Percentiles rank a stretch among this genome's conserved stretches.
phyloP scores from a whole-genome alignment of 768 basidiomycete genomes.

The Candolleomyces aberdarensis region DNA sequence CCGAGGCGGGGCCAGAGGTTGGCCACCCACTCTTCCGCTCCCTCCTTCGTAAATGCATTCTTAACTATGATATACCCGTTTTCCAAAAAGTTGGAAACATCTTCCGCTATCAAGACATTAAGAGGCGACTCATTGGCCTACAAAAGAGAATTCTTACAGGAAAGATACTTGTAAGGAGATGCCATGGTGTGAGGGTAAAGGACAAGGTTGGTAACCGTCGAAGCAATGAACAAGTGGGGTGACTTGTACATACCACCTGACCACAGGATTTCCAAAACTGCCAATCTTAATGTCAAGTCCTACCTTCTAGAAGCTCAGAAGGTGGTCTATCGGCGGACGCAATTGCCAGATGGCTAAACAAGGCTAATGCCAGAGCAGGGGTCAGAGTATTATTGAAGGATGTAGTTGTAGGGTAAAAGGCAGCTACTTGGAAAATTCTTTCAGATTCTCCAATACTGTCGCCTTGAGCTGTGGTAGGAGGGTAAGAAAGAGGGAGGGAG shows the following conservation, averaged over 20 bases:
- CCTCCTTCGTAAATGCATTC: conserved; percentile 49
- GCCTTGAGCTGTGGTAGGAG: conserved; percentile 42
- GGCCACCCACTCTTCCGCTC: conserved; percentile 46
- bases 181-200: conserved; percentile 19
- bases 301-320: no score
- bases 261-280: no score
- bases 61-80: conserved; percentile 53
- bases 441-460: conserved; percentile 41
- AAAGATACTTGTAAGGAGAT: conserved; percentile 35
- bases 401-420: background rate
- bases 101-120: conserved; percentile 31
- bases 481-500: background rate
- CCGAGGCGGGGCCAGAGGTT: conserved; percentile 52
- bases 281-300: no score
- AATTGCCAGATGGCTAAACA: no score
- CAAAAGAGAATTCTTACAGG: conserved; percentile 22
- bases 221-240: background rate
- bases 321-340: no score
- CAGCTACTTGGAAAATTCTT: conserved; percentile 26
- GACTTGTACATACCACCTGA: no score
- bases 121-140: background rate
- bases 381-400: background rate
- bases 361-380: no score
- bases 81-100: conserved; percentile 53
- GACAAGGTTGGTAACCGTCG: background rate